Conservation (phyloP, 805 yeast species). For the Starmerella davenportii region DNA sequence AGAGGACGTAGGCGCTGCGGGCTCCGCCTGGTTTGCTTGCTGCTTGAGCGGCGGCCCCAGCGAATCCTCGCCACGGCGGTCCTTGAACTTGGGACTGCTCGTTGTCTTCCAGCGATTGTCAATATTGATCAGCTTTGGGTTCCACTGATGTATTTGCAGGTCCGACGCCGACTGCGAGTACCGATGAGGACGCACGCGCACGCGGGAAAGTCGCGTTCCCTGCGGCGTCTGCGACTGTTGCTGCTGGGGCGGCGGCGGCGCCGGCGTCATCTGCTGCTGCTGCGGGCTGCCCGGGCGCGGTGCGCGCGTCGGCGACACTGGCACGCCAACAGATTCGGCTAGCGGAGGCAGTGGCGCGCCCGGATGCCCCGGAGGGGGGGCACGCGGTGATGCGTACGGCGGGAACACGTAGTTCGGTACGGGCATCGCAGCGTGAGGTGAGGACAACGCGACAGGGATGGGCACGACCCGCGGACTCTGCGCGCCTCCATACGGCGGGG, state of each 20-base stretch:
- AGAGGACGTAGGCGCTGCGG: conserved; percentile 2
- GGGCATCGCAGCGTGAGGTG: neutral
- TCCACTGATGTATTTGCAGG: conserved; percentile 16
- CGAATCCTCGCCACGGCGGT: neutral
- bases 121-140: conserved; percentile 10
- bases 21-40: neutral
- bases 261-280: neutral
- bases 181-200: conserved; percentile 1
- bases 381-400: neutral
- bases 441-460: neutral
- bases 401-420: neutral
- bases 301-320: neutral
- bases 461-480: neutral
- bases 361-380: neutral
- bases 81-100: conserved; percentile 3
- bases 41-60: neutral
- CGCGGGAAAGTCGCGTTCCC: neutral
- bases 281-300: neutral
- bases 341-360: neutral
- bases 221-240: neutral
- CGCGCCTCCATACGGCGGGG: neutral
- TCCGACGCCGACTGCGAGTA: conserved; percentile 10
- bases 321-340: neutral
- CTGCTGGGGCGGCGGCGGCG: neutral
- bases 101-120: conserved; percentile 14